phyloP scores from a whole-genome alignment of 2,329 filamentous ascomycete genomes.

The Aspergillus sp. region DNA sequence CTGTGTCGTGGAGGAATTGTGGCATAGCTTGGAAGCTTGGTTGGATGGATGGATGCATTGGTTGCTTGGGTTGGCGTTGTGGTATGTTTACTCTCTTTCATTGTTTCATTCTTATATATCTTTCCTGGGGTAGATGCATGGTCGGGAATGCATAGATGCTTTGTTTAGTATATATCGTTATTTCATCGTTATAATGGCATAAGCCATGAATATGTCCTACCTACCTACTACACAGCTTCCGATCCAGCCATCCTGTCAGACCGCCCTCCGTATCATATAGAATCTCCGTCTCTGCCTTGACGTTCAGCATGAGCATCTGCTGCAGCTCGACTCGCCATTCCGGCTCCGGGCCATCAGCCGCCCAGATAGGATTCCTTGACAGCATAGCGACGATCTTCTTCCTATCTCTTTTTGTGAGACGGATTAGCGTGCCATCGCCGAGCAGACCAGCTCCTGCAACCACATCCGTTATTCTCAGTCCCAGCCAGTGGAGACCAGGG shows the following conservation, averaged over 20 bases:
- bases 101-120: no score
- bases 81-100: conserved; percentile 12
- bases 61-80: conserved; percentile 23
- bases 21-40: conserved; percentile 9
- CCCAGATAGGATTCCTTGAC: conserved; percentile 44
- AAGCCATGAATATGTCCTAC: background rate
- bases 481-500: conserved; percentile 58
- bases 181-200: no score
- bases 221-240: conserved; percentile 28
- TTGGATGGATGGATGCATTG: conserved; percentile 10
- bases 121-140: background rate
- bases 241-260: conserved; percentile 48
- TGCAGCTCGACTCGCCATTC: conserved; percentile 58
- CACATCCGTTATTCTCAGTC: conserved; percentile 51
- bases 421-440: conserved; percentile 41
- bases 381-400: conserved; percentile 59
- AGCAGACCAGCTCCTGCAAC: conserved; percentile 28
- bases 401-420: conserved; percentile 56
- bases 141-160: background rate
- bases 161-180: no score
- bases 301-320: conserved; percentile 62
- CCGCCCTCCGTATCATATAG: conserved; percentile 49
- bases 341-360: conserved; percentile 46
- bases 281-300: conserved; percentile 65
- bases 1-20: background rate